Conservation (phyloP, 768 basidiomycete genomes). For the Nidularia pulvinata region DNA sequence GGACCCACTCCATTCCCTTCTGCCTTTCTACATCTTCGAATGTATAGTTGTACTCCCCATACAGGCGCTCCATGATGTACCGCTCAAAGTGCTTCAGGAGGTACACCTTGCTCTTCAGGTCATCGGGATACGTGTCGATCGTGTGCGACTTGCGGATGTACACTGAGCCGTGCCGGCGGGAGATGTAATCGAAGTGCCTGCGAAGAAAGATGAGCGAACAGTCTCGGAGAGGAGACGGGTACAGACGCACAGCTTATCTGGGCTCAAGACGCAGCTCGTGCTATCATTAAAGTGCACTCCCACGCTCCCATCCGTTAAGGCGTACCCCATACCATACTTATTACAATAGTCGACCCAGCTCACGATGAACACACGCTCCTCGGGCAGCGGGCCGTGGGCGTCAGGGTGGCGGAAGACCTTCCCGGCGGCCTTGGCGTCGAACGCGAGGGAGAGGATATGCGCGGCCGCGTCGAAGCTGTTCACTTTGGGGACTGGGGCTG, state of each 20-base stretch:
- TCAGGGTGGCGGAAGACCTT: conserved; percentile 69
- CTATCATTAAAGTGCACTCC: conserved; percentile 98
- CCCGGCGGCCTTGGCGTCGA: conserved; percentile 65
- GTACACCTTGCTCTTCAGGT: conserved; percentile 90
- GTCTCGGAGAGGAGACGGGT: conserved; percentile 1
- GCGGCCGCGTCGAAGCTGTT: conserved; percentile 71
- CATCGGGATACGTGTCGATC: conserved; percentile 71
- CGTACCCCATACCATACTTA: conserved; percentile 99
- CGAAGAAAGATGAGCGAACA: conserved; percentile 5
- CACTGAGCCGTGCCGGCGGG: conserved; percentile 61
- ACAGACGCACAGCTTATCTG: conserved; percentile 78
- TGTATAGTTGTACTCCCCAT: conserved; percentile 83
- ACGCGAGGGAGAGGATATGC: conserved; percentile 50
- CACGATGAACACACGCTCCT: conserved; percentile 88
- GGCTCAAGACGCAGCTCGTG: conserved; percentile 80
- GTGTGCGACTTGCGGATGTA: conserved; percentile 75
- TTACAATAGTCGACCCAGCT: conserved; percentile 99
- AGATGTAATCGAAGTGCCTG: conserved; percentile 91
- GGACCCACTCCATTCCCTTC: conserved; percentile 93
- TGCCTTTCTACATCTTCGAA: conserved; percentile 67
- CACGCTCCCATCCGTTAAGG: conserved; percentile 92
- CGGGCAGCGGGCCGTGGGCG: conserved; percentile 38
- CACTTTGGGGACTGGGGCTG: conserved; percentile 23
- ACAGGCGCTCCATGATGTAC: conserved; percentile 92
- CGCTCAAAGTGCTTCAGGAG: conserved; percentile 91